Evolutionary conservation across 2,329 filamentous ascomycete species (phyloP), one percentile per base, ranked within the genome.

Genomic region (Fusarium transvaalense): DNA sequence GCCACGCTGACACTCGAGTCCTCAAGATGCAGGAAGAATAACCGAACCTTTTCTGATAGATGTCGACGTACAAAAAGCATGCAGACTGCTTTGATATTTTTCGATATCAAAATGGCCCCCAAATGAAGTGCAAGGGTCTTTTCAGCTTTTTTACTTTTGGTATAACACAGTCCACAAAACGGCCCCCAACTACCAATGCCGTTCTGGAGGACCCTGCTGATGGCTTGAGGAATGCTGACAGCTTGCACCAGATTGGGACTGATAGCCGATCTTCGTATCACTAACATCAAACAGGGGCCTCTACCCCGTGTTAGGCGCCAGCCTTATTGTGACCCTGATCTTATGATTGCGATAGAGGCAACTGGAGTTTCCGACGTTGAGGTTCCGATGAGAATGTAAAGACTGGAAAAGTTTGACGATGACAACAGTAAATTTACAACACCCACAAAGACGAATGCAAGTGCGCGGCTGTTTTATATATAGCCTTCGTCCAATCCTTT

Each of bases 251-350:
- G 10, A 52, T 27, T 39, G 42, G 37, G 48, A 15, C 10, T 23
- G 10, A 23, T 15, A 19, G 5, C 42, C 50, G 31, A 15, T 38
- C 27, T 31, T 42, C 27, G 35, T 23, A 17, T 21, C 34, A 42
- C 14, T 9, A 17, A 25, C 5, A 3, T 10, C 13, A 15, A 38
- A 38, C 17, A 10, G 2, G 6, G 8, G 17, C 17, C 12, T 47
- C 9, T 25, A 7, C 3, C 9, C 5, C 37, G 10, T 27, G 13
- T 29, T 14, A 29, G 38, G 39, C 61, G 53, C 60, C 45, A 64
- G 61, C 39, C 45, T 64, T 51, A 23, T 64, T 57, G 48, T 21
- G 39, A 62, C 13, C 14, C n/a, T 37, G n/a, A 45, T 12, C 5
- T 21, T 1, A 9, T 31, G n/a, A 14, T 10, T 7, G 4, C 12